Conservation (phyloP, 176 grass and related monocot genomes). For the Carex cristatella region DNA sequence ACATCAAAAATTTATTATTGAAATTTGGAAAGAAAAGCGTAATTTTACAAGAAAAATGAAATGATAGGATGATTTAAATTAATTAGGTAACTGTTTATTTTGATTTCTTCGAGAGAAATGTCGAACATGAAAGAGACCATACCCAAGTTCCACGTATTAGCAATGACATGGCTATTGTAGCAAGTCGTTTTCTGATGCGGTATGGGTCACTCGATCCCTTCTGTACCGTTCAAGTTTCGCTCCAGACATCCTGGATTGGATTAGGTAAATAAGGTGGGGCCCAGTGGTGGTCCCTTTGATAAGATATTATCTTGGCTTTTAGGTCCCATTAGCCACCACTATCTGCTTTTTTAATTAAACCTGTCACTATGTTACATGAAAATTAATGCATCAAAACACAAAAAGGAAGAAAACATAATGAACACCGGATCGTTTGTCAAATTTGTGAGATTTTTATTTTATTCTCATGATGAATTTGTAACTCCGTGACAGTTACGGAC, state of each 20-base stretch:
- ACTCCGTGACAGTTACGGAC: neutral
- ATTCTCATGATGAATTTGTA: neutral
- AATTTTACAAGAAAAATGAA: neutral
- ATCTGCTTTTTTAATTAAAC: constrained; percentile 4
- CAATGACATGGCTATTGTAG: neutral
- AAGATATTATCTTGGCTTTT: constrained; percentile 18
- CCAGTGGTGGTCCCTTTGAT: neutral
- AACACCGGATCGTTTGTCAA: neutral
- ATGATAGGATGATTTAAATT: neutral
- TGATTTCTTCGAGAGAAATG: neutral
- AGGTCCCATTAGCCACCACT: neutral
- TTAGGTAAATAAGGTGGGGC: constrained; percentile 7
- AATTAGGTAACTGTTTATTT: neutral
- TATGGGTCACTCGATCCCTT: neutral
- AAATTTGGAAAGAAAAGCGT: neutral
- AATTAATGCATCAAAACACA: neutral
- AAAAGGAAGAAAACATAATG: neutral
- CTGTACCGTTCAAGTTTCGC: neutral
- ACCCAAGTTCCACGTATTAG: neutral
- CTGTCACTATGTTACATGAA: neutral
- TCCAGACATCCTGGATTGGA: constrained; percentile 27
- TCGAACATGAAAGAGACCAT: constrained; percentile 13
- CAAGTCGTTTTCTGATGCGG: neutral
- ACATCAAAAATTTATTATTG: neutral
- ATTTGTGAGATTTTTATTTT: neutral